Percentiles rank a stretch among this genome's conserved stretches.
Conservation (phyloP, 257 asterid genomes). For the Solanum chmielewskii region DNA sequence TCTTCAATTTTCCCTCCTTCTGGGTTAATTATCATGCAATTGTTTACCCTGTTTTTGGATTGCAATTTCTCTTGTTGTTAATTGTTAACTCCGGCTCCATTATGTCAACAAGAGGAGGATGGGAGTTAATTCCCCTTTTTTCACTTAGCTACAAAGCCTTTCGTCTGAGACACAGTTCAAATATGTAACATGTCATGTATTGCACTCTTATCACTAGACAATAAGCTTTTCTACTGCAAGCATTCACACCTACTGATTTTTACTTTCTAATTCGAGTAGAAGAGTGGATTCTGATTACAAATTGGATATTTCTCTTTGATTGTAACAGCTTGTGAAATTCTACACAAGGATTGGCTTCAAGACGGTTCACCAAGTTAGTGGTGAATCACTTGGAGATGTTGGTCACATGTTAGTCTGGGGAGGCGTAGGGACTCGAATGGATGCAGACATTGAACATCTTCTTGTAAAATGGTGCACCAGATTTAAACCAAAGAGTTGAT, state of each 20-base stretch:
- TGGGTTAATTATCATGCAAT: neutral
- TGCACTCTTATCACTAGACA: neutral
- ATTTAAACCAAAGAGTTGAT: conserved; percentile 25
- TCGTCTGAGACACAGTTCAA: neutral
- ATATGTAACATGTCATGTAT: neutral
- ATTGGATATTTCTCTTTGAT: neutral
- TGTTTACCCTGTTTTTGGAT: neutral
- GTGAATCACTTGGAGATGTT: conserved; percentile 57
- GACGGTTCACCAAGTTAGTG: conserved; percentile 56
- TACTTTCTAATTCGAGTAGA: neutral
- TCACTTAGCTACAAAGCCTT: neutral
- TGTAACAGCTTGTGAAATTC: conserved; percentile 72
- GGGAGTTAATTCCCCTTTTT: neutral
- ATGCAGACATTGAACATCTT: conserved; percentile 55
- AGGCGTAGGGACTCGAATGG: conserved; percentile 95
- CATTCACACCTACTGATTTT: neutral
- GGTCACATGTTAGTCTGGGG: conserved; percentile 89
- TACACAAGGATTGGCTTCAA: conserved; percentile 77
- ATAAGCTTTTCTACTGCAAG: too few relatives aligned
- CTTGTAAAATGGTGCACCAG: conserved; percentile 80
- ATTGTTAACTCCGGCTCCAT: neutral
- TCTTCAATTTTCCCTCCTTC: neutral
- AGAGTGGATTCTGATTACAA: neutral
- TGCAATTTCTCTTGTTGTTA: neutral
- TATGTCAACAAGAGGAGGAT: neutral